These are phyloP conservation scores for Anacardium occidentale DNA, from an alignment of 345 rosid species.

Conservation along the genomic window DNA sequence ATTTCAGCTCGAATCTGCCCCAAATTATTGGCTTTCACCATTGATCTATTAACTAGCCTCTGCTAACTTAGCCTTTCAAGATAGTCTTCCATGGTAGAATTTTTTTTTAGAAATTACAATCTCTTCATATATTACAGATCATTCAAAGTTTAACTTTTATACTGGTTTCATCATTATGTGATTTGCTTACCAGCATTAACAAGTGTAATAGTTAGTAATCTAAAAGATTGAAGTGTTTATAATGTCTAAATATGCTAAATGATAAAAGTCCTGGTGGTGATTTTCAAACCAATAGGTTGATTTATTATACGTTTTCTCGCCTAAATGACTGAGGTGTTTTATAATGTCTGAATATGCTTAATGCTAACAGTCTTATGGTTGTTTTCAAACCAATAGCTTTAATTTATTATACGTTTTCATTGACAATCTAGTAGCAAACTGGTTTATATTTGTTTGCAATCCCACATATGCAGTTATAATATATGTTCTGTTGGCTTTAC, in stretches of 20 bases:
- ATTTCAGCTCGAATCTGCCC: too few relatives aligned
- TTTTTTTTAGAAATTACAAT: neutral
- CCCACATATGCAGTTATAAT: too few relatives aligned
- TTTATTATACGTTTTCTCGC: neutral
- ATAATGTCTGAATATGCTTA: neutral
- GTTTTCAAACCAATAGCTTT: neutral
- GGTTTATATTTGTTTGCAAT: too few relatives aligned
- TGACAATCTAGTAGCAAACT: too few relatives aligned
- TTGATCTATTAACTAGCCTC: neutral
- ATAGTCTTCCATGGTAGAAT: neutral
- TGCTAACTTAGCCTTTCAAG: neutral
- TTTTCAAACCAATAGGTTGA: neutral
- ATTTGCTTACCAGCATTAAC: neutral
- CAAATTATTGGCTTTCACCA: neutral
- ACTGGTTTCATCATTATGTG: neutral
- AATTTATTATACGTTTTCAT: neutral
- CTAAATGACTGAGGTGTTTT: constrained; percentile 2
- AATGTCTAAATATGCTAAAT: neutral
- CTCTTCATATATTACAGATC: too few relatives aligned
- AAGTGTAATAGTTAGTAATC: neutral
- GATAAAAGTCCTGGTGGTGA: neutral
- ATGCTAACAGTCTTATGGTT: neutral
- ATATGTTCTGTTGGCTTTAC: too few relatives aligned
- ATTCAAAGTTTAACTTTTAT: neutral
- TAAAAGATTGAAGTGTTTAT: constrained; percentile 8